Evolutionary conservation across 1,139 yeast species (phyloP).

Genomic region (Yamadazyma jaroonii): DNA sequence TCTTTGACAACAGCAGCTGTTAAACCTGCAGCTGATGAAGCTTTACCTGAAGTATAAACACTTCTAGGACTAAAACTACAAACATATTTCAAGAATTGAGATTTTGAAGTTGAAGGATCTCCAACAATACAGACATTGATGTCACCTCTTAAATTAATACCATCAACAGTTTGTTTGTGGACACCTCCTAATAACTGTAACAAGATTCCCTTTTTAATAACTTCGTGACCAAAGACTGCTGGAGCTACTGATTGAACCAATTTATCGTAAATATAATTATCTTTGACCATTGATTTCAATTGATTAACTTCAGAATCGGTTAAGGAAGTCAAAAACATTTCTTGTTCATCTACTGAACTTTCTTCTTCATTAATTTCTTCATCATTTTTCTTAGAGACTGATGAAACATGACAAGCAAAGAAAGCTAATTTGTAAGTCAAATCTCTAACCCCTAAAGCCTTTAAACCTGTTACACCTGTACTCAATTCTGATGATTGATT

Average conservation of each 20-base stretch:
- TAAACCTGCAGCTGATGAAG: constrained; percentile 97
- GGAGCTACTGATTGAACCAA: constrained; percentile 92
- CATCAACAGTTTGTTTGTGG: constrained; percentile 91
- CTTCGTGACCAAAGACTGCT: constrained; percentile 95
- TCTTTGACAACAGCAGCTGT: constrained; percentile 98
- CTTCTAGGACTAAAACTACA: constrained; percentile 92
- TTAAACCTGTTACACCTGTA: constrained; percentile 84
- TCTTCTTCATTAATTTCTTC: constrained; percentile 36
- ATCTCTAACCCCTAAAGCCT: constrained; percentile 89
- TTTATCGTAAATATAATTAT: constrained; percentile 80
- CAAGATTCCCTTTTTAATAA: constrained; percentile 86
- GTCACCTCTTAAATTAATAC: constrained; percentile 94
- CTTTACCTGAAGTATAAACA: constrained; percentile 96
- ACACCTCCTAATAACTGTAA: constrained; percentile 94
- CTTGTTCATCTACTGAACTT: constrained; percentile 41
- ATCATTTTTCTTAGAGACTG: constrained; percentile 48
- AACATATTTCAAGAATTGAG: constrained; percentile 93
- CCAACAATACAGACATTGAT: constrained; percentile 97
- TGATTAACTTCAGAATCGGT: constrained; percentile 83
- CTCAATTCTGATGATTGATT: constrained; percentile 67
- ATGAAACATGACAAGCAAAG: constrained; percentile 81
- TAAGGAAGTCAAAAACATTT: constrained; percentile 72
- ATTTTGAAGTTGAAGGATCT: constrained; percentile 97
- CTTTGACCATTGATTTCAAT: constrained; percentile 86
- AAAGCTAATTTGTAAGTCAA: constrained; percentile 90